Base-by-base conservation (phyloP, 345 rosid species). In the Excoecaria cochinchinensis region DNA sequence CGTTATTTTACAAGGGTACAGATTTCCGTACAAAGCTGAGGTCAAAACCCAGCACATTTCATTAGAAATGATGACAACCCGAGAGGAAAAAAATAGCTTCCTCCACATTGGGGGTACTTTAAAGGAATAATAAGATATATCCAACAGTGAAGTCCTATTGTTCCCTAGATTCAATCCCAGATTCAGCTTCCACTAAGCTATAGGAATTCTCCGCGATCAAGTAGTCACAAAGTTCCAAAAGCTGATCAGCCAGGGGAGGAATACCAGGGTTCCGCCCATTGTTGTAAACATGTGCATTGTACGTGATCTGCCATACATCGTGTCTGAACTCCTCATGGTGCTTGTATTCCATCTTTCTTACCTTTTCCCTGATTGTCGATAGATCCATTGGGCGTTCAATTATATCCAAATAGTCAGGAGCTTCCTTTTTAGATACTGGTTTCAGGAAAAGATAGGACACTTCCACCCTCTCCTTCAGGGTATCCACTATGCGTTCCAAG, bases 191-290 rank as follows among this genome's bases (percentile, higher is more conserved):
- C 1, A 59, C 31, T 82, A 90, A 76, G 76, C 79, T 84, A 38
- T 82, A 76, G 55, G 19, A 67, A 72, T 85, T 38, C 71, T 88
- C 85, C 4, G 82, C 78, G 51, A 94, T 40, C 89, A 95, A 79
- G 86, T 86, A 89, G 78, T 95, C 98, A 81, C 97, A 95, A 8
- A 95, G 73, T 85, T 95, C 97, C 77, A 95, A 74, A 44, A 95
- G 91, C 90, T 93, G 98, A 90, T 95, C 99, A 7, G 97, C 99
- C 7, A 93, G 87, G 4, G 97, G 99, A 38, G 99, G 97, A 79
- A 95, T 95, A 71, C 85, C 93, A 17, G 93, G 99, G 84, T 95
- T 86, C 61, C 96, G 90, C 51, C 90, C 73, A 22, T 88, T 92
- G 60, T 95, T 95, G 83, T 95, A 95, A 47, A 48, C 14, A 75